These are phyloP conservation scores for Exophiala sp. DNA, from an alignment of 2,329 filamentous ascomycete species.

Conservation along the genomic window DNA sequence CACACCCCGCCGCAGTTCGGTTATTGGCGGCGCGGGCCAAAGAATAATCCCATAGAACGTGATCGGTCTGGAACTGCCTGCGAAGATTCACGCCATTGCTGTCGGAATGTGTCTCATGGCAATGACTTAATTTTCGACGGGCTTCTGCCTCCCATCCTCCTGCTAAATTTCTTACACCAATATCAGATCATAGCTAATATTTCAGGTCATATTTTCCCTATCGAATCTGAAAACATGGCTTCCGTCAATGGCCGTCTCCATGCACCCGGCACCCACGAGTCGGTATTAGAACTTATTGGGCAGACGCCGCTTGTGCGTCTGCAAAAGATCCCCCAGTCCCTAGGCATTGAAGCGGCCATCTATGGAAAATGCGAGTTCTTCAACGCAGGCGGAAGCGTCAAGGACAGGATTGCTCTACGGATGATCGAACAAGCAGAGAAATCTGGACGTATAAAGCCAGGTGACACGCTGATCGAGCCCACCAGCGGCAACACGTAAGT, in stretches of 20 bases:
- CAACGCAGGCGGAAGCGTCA: slow-evolving; percentile 89
- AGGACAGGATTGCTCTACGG: slow-evolving; percentile 89
- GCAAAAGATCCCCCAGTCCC: slow-evolving; percentile 84
- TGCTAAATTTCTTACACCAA: background rate
- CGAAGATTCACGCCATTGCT: background rate
- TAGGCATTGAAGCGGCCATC: slow-evolving; percentile 81
- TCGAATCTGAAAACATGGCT: slow-evolving; percentile 5
- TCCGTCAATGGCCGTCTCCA: slow-evolving; percentile 9
- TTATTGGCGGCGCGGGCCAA: background rate
- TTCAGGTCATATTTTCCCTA: background rate
- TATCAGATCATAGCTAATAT: background rate
- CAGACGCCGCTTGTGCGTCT: slow-evolving; percentile 92
- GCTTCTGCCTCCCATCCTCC: background rate
- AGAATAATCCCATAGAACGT: background rate
- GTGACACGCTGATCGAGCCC: slow-evolving; percentile 94
- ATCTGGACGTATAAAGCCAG: slow-evolving; percentile 88
- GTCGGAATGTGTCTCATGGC: background rate
- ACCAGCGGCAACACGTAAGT: slow-evolving; percentile 83
- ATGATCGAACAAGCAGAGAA: slow-evolving; percentile 97
- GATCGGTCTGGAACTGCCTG: background rate
- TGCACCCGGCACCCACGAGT: slow-evolving; percentile 42
- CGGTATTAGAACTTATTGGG: slow-evolving; percentile 81
- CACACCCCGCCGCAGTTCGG: background rate
- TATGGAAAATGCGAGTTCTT: slow-evolving; percentile 91
- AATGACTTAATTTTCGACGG: background rate